Base-by-base conservation (phyloP, 371 early-diverging fungal genomes). In the Mortierella sp. region DNA sequence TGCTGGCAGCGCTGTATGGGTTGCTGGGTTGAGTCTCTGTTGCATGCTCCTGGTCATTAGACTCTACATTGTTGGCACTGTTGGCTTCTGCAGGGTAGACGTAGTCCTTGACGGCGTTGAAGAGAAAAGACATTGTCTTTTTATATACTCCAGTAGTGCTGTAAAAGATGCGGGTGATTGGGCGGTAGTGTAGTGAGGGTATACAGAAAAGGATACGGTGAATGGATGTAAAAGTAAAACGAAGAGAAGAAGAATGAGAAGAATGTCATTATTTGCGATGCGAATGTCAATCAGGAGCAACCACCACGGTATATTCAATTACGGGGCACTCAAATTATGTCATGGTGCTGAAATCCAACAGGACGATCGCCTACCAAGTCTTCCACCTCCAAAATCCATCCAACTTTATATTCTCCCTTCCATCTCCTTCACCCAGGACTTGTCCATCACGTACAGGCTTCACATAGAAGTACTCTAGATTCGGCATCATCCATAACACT, bases 51-150 rank as follows among this genome's bases (percentile, higher is more conserved):
- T 28, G 43, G 47, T 28, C 61, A 10, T 54, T 49, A 24, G 37
- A 39, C 32, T 30, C 26, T n/a, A 20, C 28, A 49, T 35, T 20
- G 45, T 40, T 58, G 52, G 64, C 16, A 18, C 32, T 58, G 18
- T 47, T n/a, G 54, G 12, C 39, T 20, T 47, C 37, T n/a, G 30
- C n/a, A 9, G 78, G 67, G 51, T 62, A 70, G 47, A 78, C 68
- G 28, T 73, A 78, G 18, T 54, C 70, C 51, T 60, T 73, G 66
- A 78, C 39, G 63, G 78, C 63, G 26, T 20, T 73, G 39, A 63
- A 63, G 16, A 78, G 59, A 57, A 35, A 73, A 24, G 78, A 73
- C 78, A 73, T 78, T 68, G 28, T 39, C 12, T 40, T 9, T 40
- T 9, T 40, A 40, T 40, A n/a, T n/a, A n/a, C n/a, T n/a, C n/a